A percentile compares a stretch with the other conserved stretches of the same genome.
phyloP scores from a whole-genome alignment of 2,329 filamentous ascomycete species.

The Dothideomycetidae sp. region DNA sequence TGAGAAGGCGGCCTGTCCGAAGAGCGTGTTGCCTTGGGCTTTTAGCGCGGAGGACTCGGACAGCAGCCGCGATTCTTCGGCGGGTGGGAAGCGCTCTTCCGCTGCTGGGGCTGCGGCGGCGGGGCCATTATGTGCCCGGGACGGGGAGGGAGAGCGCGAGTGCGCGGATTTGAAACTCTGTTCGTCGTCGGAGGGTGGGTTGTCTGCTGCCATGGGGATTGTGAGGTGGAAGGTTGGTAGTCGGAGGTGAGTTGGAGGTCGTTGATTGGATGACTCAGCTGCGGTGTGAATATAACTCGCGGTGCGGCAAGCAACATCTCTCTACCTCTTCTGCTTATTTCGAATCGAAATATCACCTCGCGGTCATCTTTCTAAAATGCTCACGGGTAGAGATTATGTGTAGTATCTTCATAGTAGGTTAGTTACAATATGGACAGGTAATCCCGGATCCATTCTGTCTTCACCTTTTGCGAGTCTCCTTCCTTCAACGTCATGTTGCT shows the following conservation, averaged over 20 bases:
- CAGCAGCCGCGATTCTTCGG: conserved; percentile 44
- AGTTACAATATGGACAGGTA: too few species aligned
- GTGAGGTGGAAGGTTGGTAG: too few species aligned
- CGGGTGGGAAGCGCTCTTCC: conserved; percentile 23
- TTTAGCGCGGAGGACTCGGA: conserved; percentile 61
- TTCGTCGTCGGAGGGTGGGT: conserved; percentile 8
- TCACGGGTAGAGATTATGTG: too few species aligned
- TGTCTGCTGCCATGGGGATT: neutral
- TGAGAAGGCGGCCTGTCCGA: conserved; percentile 54
- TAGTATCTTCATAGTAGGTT: too few species aligned
- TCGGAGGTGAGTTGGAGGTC: neutral
- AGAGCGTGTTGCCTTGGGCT: conserved; percentile 63
- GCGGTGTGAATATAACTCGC: neutral
- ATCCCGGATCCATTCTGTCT: too few species aligned
- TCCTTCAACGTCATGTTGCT: too few species aligned
- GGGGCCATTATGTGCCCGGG: too few species aligned
- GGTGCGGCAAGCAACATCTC: too few species aligned
- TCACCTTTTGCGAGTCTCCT: too few species aligned
- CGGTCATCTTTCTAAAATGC: too few species aligned
- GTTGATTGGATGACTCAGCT: neutral
- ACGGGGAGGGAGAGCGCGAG: conserved; percentile 5
- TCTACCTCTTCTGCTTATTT: too few species aligned
- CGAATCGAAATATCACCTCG: too few species aligned
- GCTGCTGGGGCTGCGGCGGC: neutral
- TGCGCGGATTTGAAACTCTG: conserved; percentile 11